Conservation (phyloP, 192 early-diverging fungal species). For the Entomortierella chlamydospora region DNA sequence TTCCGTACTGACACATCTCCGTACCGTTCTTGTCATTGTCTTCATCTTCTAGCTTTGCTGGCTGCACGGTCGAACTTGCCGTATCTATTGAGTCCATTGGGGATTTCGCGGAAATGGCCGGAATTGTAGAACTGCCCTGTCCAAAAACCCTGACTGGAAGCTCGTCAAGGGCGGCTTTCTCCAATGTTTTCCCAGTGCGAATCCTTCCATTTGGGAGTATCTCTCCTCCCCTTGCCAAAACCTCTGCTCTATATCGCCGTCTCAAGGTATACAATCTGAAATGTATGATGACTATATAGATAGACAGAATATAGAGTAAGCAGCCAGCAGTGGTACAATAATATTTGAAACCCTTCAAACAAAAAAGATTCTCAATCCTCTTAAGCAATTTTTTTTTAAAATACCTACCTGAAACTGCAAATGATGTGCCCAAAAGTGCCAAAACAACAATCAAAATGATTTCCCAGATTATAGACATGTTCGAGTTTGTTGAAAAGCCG, state of each 20-base stretch:
- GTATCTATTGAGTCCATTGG: too few relatives aligned
- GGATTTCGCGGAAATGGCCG: not conserved
- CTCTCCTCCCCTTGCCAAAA: constrained; percentile 33
- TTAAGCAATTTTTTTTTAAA: not conserved
- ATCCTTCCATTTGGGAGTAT: constrained; percentile 38
- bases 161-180: constrained; percentile 24
- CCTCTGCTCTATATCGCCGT: constrained; percentile 35
- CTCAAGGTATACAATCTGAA: constrained; percentile 38
- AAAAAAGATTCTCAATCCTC: too few relatives aligned
- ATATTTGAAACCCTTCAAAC: not conserved
- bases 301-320: too few relatives aligned
- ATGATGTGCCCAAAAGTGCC: constrained; percentile 31
- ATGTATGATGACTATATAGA: constrained; percentile 27
- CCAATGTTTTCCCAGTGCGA: constrained; percentile 31
- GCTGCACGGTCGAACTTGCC: not conserved
- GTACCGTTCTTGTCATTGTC: not conserved
- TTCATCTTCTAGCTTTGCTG: not conserved
- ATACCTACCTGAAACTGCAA: constrained; percentile 40
- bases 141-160: constrained; percentile 37
- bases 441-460: constrained; percentile 47
- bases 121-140: not conserved
- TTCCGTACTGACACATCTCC: not conserved
- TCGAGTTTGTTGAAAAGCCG: not conserved
- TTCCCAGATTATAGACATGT: constrained; percentile 46
- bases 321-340: too few relatives aligned